phyloP scores from a whole-genome alignment of 306 rosid genomes.

The Quercus variabilis region DNA sequence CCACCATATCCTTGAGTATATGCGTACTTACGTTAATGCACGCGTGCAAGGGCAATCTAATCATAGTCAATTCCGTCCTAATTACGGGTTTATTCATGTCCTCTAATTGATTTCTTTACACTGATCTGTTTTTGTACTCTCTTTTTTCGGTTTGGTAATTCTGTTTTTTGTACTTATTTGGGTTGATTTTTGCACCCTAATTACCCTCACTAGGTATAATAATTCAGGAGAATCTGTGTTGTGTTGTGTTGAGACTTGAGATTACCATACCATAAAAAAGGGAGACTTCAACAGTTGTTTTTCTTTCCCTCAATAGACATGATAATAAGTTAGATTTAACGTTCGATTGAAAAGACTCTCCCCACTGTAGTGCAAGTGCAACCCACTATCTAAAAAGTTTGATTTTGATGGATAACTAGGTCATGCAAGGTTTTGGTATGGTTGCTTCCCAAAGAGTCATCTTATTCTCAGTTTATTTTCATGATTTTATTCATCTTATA shows the following conservation, averaged over 20 bases:
- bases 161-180: neutral
- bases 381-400: too few species aligned
- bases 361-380: neutral
- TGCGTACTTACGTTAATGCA: conserved; percentile 5
- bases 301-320: neutral
- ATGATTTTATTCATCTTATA: too few species aligned
- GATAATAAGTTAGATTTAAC: neutral
- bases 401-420: too few species aligned
- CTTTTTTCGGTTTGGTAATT: neutral
- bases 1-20: conserved; percentile 1
- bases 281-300: neutral
- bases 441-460: too few species aligned
- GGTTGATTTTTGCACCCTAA: neutral
- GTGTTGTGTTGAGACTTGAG: too few species aligned
- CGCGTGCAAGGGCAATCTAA: conserved; percentile 33
- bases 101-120: conserved; percentile 15
- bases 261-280: neutral
- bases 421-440: too few species aligned
- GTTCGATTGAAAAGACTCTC: neutral
- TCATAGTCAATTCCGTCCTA: conserved; percentile 23
- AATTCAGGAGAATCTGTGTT: conserved; percentile 8
- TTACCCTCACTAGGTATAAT: neutral
- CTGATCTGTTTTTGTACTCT: too few species aligned
- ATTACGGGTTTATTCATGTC: conserved; percentile 18
- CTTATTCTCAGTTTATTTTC: too few species aligned